Conservation (phyloP, 805 yeast genomes). For the Cyberlindnera americana region DNA sequence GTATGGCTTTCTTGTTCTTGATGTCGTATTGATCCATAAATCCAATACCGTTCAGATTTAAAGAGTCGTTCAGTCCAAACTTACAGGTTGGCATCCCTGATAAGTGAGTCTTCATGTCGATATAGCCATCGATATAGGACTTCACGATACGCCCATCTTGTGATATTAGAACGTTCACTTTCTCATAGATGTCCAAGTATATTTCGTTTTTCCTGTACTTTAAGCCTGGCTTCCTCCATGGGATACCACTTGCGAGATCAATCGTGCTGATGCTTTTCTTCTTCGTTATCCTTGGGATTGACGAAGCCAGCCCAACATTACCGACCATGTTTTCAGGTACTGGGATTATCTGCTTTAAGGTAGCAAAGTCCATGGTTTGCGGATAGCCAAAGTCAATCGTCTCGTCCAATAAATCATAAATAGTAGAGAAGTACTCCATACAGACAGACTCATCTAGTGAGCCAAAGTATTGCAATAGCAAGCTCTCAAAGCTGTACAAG, state of each 20-base stretch:
- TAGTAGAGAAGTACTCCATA: conserved; percentile 59
- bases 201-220: conserved; percentile 82
- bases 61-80: conserved; percentile 67
- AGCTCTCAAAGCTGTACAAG: conserved; percentile 54
- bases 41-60: conserved; percentile 25
- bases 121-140: conserved; percentile 72
- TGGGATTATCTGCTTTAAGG: conserved; percentile 36
- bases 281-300: conserved; percentile 1
- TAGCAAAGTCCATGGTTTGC: conserved; percentile 52
- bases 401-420: conserved; percentile 78
- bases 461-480: conserved; percentile 44
- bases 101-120: conserved; percentile 65
- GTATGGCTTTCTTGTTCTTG: conserved; percentile 30
- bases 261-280: conserved; percentile 3
- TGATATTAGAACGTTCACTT: conserved; percentile 65
- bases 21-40: conserved; percentile 24
- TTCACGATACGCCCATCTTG: conserved; percentile 61
- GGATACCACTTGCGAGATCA: conserved; percentile 23
- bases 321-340: conserved; percentile 11
- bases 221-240: conserved; percentile 72
- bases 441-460: conserved; percentile 42
- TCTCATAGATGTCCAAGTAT: conserved; percentile 70
- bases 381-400: conserved; percentile 77
- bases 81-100: conserved; percentile 83
- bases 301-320: background rate